Base-by-base conservation (phyloP, 768 basidiomycete species). In the Podaxis sp. region DNA sequence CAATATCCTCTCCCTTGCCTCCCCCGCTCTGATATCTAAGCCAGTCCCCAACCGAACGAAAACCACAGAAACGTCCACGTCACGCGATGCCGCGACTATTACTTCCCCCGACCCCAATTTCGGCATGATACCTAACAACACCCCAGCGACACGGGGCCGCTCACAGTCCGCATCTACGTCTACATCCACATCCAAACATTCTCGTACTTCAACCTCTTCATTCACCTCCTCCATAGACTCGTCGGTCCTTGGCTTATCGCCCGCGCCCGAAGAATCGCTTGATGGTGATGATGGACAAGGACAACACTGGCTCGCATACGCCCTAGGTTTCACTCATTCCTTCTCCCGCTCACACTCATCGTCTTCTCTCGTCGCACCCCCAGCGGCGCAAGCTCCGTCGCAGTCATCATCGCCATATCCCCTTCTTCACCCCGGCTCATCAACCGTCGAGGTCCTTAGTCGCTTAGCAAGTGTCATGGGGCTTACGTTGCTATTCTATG, bases 1-100 rank as follows among this genome's bases (percentile, higher is more conserved):
- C 15, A 68, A 68, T 11, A 69, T 72, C 36, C 69, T 71, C 37
- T 70, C 71, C 4, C 70, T 74, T 25, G 67, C 68, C 0, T 61
- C 73, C 0, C 69, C 70, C 13, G 38, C 70, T 0, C 60, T 71
- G 19, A 54, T 63, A 8, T 37, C 49, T 6, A 55, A 56, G 29
- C 37, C 58, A 12, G 7, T 19, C 9, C 17, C 43, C 7, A 13
- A 15, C 22, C 54, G 40, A 55, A 11, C n/a, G 3, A 22, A 43
- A 56, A 19, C 25, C 52, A 9, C 49, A 50, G 22, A 13, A 5
- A 17, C 4, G 19, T 9, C 40, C 19, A 5, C 53, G 3, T 27
- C 51, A 19, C 40, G 27, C 17, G 27, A 50, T 33, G 8, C 25
- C 17, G n/a, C 2, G 9, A 12, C 40, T 15, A 29, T 13, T 12